A percentile compares a stretch with the other conserved stretches of the same genome.
Conservation (phyloP, 805 yeast species). For the Yarrowia sp. region DNA sequence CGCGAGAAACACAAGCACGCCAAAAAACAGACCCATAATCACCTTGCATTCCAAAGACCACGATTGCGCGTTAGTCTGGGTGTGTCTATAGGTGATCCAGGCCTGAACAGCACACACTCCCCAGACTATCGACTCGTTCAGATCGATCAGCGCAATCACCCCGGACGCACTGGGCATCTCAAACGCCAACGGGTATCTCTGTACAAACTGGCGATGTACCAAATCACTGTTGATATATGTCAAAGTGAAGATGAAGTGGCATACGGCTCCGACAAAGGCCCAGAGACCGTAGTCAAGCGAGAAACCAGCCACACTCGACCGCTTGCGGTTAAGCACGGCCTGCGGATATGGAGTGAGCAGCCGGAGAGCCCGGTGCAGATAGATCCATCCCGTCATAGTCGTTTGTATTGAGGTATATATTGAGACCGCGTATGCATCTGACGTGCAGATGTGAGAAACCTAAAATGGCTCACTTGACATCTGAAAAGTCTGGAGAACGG, state of each 20-base stretch:
- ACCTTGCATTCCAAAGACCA: slow-evolving; percentile 34
- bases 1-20: background rate
- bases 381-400: slow-evolving; percentile 23
- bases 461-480: too few species aligned
- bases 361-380: slow-evolving; percentile 12
- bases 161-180: slow-evolving; percentile 23
- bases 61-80: slow-evolving; percentile 27
- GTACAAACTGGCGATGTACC: slow-evolving; percentile 7
- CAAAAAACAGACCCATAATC: slow-evolving; percentile 22
- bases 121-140: slow-evolving; percentile 12
- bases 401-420: slow-evolving; percentile 12
- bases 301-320: slow-evolving; percentile 37
- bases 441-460: background rate
- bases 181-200: slow-evolving; percentile 13
- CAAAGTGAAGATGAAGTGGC: slow-evolving; percentile 21
- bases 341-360: slow-evolving; percentile 24
- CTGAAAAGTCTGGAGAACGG: too few species aligned
- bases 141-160: slow-evolving; percentile 1
- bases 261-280: slow-evolving; percentile 19
- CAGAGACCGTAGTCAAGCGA: slow-evolving; percentile 37
- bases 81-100: slow-evolving; percentile 13
- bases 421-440: slow-evolving; percentile 9
- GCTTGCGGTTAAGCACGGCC: slow-evolving; percentile 18
- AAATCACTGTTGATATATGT: slow-evolving; percentile 4
- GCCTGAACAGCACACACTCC: slow-evolving; percentile 8